Base-by-base conservation (phyloP, 2,329 filamentous ascomycete genomes). In the Fusarium anguioides region DNA sequence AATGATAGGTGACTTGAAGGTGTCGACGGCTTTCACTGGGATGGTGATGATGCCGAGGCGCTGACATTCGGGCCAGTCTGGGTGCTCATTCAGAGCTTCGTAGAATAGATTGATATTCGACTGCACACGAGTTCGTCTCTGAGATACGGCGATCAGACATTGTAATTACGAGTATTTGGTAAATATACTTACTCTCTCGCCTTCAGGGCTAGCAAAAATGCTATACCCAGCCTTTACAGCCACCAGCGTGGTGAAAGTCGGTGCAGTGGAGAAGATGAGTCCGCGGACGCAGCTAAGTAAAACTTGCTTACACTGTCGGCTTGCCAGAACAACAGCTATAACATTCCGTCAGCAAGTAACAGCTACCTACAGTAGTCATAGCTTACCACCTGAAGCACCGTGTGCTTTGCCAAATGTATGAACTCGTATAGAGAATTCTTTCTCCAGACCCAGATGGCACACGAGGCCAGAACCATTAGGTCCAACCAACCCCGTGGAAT, bases 391-490 rank as follows among this genome's bases (percentile, higher is more conserved):
- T 23, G 50, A 47, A 18, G 41, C 24, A 4, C 50, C 50, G 29
- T 53, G 50, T n/a, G 50, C 50, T 47, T 53, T 53, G 2, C 50
- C 50, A 47, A 53, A 53, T 5, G 50, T 53, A 15, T 53, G 50
- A 23, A 47, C 11, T 8, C 50, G 41, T 8, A 53, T 47, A 14
- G 50, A 47, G 12, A 53, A 29, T 1, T 53, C 18, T 10, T 47
- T 37, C 15, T 53, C 31, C 18, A 53, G 17, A 0, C 41, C 41
- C 15, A 53, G 4, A 1, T 47, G n/a, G n/a, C 40, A 29, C 8
- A 53, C 50, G 6, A 53, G 31, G 2, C 50, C 50, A 14, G 50
- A 37, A 2, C 50, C 50, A 1, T 12, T 15, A 0, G 31, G 31
- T 6, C 50, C 50, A 0, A 53, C 18, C 11, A 53, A 2, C 4